Base-by-base conservation (phyloP, 306 rosid genomes). In the Lathyrus tuberosus region DNA sequence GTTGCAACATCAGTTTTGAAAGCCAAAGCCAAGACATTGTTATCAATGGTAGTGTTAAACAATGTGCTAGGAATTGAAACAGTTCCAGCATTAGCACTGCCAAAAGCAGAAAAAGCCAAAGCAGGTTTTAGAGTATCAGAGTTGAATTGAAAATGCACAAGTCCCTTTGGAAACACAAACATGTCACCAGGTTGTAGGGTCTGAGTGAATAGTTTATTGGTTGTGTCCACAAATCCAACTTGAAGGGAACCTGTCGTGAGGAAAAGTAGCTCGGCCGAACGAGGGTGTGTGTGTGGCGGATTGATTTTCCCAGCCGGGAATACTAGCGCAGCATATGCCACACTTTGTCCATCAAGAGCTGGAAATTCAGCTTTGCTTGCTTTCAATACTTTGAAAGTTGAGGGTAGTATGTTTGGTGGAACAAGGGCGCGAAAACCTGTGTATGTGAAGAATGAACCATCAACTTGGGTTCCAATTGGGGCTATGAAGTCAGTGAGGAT, bases 261-360 rank as follows among this genome's bases (percentile, higher is more conserved):
- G 10, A 87, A 65, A 38, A 84, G 86, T 0, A 82, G 80, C 78
- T 84, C 89, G 3, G 87, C 86, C 0, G 89, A 78, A 5, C 84
- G 83, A 58, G 83, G 92, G n/a, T 87, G 92, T 0, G 81, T 73
- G 75, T 84, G 89, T 0, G 82, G 87, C 0, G 89, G 87, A 48
- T 87, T 87, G 5, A 77, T 11, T 20, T 41, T 48, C 2, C 69
- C 71, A 0, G 69, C n/a, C 0, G 83, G 83, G 83, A 17, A 86
- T 10, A 11, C 40, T 31, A 89, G 84, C 7, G 73, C 65, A 10
- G 91, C 88, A 18, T 68, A 78, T 1, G 89, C 75, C 2, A 89
- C 91, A 72, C 91, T 82, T 20, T 89, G 88, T 18, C 96, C 86
- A 5, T 65, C 44, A 1, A 89, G 69, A 1, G 86, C 83, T 3